Conservation (phyloP, 805 yeast species). For the Sugiyamaella americana region DNA sequence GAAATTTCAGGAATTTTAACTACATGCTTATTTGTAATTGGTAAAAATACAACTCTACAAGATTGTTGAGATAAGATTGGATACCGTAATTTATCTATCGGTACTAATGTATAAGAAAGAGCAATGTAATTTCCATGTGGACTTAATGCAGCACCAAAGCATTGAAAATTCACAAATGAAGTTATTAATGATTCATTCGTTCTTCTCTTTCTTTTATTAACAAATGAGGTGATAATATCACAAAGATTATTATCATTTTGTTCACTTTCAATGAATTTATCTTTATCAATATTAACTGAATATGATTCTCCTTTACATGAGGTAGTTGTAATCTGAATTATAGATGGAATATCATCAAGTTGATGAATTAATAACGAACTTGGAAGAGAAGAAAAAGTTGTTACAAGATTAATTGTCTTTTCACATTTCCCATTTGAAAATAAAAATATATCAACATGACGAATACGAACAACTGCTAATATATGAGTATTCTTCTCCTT, state of each 20-base stretch:
- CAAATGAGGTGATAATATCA: not conserved
- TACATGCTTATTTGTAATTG: conserved; percentile 2
- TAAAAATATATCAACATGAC: conserved; percentile 8
- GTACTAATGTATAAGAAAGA: conserved; percentile 15
- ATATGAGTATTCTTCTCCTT: not conserved
- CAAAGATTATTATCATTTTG: conserved; percentile 1
- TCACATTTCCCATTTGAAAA: not conserved
- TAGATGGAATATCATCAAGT: not conserved
- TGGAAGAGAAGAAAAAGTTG: not conserved
- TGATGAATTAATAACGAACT: too few species aligned
- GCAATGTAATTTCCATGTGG: conserved; percentile 19
- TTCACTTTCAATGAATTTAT: not conserved
- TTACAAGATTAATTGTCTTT: not conserved
- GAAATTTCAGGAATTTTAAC: conserved; percentile 2
- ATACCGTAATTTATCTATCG: conserved; percentile 17
- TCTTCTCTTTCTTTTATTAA: not conserved
- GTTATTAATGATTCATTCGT: not conserved
- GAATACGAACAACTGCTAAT: conserved; percentile 11
- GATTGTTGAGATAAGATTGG: conserved; percentile 20
- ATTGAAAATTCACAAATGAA: conserved; percentile 5
- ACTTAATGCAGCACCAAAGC: conserved; percentile 16
- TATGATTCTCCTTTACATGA: conserved; percentile 15
- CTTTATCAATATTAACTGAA: conserved; percentile 2
- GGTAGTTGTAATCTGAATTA: conserved; percentile 6
- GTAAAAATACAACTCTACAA: conserved; percentile 17